Evolutionary conservation across 2,329 filamentous ascomycete genomes (phyloP).

Genomic region (Colletotrichum liriopes): DNA sequence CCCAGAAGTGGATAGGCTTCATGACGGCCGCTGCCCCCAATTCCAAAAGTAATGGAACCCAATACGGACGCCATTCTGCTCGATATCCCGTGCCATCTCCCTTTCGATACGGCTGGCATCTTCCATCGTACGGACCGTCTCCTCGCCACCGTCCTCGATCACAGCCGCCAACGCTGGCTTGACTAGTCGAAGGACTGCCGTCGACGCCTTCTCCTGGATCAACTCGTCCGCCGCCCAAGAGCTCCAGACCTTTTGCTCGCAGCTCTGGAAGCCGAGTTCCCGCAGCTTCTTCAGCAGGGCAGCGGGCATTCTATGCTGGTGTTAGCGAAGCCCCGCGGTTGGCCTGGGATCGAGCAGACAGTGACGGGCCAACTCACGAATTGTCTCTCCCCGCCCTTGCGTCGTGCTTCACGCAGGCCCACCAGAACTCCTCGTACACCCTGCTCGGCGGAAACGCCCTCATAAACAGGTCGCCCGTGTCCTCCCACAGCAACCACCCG

Average conservation of each 20-base stretch:
- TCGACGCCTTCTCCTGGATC: not conserved
- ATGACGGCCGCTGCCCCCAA: slow-evolving; percentile 21
- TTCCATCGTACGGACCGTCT: slow-evolving; percentile 30
- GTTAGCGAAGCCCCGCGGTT: not conserved
- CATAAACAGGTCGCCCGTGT: slow-evolving; percentile 27
- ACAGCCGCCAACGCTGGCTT: slow-evolving; percentile 20
- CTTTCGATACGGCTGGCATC: slow-evolving; percentile 24
- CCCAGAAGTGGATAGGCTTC: not conserved
- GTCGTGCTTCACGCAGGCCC: slow-evolving; percentile 26
- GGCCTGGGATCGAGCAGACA: not conserved
- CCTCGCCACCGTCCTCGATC: slow-evolving; percentile 25
- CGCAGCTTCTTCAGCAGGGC: slow-evolving; percentile 26
- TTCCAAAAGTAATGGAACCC: slow-evolving; percentile 28
- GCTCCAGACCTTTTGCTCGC: slow-evolving; percentile 32
- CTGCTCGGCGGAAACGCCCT: slow-evolving; percentile 32
- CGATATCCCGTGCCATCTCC: slow-evolving; percentile 12
- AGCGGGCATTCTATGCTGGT: slow-evolving; percentile 9
- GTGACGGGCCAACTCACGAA: slow-evolving; percentile 4
- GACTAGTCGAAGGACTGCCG: not conserved
- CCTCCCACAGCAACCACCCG: slow-evolving; percentile 45
- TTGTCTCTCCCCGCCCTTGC: slow-evolving; percentile 23
- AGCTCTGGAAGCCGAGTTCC: slow-evolving; percentile 3
- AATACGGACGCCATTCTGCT: slow-evolving; percentile 19
- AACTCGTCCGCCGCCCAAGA: slow-evolving; percentile 34
- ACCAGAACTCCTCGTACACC: slow-evolving; percentile 37